Conservation (phyloP, 2,329 filamentous ascomycete genomes). For the Cytospora chrysosperma region DNA sequence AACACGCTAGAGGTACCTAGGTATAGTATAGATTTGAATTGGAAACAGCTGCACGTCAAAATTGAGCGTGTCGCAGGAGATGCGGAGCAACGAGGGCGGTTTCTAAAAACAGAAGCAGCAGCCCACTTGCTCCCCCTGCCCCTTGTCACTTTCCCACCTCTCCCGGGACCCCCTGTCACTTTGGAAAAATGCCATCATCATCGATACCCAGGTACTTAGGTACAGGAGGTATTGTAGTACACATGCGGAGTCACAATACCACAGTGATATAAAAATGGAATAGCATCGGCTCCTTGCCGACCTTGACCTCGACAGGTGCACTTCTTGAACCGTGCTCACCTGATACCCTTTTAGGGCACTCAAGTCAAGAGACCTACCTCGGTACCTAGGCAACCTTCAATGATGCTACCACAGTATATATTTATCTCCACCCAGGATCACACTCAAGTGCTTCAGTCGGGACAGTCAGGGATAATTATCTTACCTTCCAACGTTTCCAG, state of each 20-base stretch:
- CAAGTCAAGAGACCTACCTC: too few species aligned
- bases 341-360: not conserved
- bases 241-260: not conserved
- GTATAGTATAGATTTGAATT: not conserved
- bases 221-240: too few species aligned
- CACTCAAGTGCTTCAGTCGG: too few species aligned
- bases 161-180: not conserved
- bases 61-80: conserved; percentile 14
- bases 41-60: conserved; percentile 11
- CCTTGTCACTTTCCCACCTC: not conserved
- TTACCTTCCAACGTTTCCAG: too few species aligned
- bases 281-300: not conserved
- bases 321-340: not conserved
- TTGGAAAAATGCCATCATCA: not conserved
- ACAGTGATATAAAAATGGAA: not conserved
- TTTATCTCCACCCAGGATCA: too few species aligned
- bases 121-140: not conserved
- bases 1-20: not conserved
- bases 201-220: too few species aligned
- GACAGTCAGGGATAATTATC: too few species aligned
- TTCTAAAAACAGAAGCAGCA: conserved; percentile 13
- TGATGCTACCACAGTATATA: too few species aligned
- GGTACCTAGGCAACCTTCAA: too few species aligned
- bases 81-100: conserved; percentile 2
- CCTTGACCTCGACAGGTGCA: not conserved